Base-by-base conservation (phyloP, 148 eudicot species). In the Cornus florida region DNA sequence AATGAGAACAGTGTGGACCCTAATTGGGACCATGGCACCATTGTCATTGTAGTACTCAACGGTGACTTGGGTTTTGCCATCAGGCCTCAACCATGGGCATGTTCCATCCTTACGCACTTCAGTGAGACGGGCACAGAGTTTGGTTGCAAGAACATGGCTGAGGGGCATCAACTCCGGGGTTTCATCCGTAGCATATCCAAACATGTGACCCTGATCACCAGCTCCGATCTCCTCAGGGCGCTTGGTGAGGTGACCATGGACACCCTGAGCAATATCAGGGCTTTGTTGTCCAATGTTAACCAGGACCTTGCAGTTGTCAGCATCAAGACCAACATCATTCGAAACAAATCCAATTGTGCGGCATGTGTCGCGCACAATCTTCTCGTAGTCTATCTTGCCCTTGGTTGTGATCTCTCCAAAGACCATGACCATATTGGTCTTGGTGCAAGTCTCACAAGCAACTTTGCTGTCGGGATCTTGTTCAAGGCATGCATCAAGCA, bases 191-290 rank as follows among this genome's bases (percentile, higher is more conserved):
- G 72, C 72, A 70, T 70, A 70, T 2, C 72, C 72, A 70, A 70
- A 70, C 72, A 70, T 70, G 50, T 70, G 72, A 19, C 72, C 72
- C 72, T 70, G 72, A 22, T 70, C 72, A 38, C 72, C 72, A 9
- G 72, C 72, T 16, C 72, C 72, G 19, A 70, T 70, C 22, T 70
- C 72, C 10, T 70, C 72, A 17, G 72, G 72, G 48, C 72, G 72
- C 72, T 70, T 70, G 12, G 72, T 70, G 72, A 70, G 72, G 17
- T 70, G 72, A 24, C 72, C 72, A 38, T 70, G 72, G 72, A 70
- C 72, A 70, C 72, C 72, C 72, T 70, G 72, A 46, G 72, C 72
- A 70, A 70, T 70, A 20, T 70, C 72, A 35, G 72, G 72, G 72
- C 72, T 70, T 12, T 70, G 72, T 19, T 70, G 72, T 46, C 38